phyloP scores from a whole-genome alignment of 176 grass and related monocot genomes.

The Lolium perenne region DNA sequence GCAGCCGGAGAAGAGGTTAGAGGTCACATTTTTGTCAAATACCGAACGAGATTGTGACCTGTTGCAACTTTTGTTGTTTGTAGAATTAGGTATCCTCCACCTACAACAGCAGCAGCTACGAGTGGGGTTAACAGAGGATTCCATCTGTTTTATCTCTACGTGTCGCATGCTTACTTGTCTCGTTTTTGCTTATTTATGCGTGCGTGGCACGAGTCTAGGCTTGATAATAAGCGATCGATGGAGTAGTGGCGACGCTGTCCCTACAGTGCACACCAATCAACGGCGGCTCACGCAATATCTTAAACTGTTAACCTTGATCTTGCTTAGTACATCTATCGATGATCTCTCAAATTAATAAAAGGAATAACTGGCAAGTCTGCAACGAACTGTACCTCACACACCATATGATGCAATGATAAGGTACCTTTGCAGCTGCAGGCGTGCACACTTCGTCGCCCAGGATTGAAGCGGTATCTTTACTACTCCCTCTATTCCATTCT shows the following conservation, averaged over 20 bases:
- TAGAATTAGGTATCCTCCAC: too few species aligned
- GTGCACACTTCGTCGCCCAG: neutral
- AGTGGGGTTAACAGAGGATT: too few species aligned
- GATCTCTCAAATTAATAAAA: too few species aligned
- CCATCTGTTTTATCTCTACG: too few species aligned
- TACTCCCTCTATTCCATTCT: too few species aligned
- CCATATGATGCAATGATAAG: neutral
- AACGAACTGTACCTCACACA: too few species aligned
- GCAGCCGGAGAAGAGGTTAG: too few species aligned
- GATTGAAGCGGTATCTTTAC: neutral
- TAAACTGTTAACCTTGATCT: neutral
- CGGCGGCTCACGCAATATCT: neutral
- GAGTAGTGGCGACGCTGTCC: neutral
- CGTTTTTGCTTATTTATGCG: neutral
- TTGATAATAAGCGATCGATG: neutral
- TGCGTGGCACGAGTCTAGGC: neutral
- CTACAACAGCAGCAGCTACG: too few species aligned
- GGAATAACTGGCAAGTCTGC: too few species aligned
- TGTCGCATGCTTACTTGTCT: neutral
- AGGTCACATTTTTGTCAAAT: too few species aligned
- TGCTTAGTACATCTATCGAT: neutral
- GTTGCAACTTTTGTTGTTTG: too few species aligned
- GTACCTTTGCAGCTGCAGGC: neutral
- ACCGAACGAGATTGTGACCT: too few species aligned
- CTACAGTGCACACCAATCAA: neutral